Conservation (phyloP, 1,284 basidiomycete genomes). For the Boletus semigastroideus region DNA sequence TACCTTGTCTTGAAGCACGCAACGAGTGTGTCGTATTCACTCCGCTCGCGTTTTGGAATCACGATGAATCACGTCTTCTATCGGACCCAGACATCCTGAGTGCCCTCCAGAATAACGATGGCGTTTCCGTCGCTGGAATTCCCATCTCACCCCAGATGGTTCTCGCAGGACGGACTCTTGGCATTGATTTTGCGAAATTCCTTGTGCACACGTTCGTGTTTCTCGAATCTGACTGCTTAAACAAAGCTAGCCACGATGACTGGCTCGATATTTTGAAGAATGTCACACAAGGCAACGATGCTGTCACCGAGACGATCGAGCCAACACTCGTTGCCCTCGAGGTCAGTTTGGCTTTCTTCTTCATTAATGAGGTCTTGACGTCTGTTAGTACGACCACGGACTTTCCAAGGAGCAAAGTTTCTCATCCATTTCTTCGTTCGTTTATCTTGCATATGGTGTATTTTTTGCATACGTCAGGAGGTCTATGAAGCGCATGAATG, state of each 20-base stretch:
- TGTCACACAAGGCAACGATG: constrained; percentile 41
- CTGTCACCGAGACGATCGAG: constrained; percentile 51
- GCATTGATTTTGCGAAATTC: constrained; percentile 64
- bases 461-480: constrained; percentile 79
- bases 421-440: constrained; percentile 66
- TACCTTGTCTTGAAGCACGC: constrained; percentile 48
- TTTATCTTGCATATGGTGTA: constrained; percentile 78
- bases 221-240: constrained; percentile 66
- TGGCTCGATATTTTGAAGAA: constrained; percentile 62
- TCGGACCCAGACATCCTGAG: constrained; percentile 57
- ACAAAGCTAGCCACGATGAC: constrained; percentile 55
- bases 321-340: constrained; percentile 69
- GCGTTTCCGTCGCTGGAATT: constrained; percentile 58
- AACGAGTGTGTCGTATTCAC: constrained; percentile 66
- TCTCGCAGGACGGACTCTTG: constrained; percentile 60
- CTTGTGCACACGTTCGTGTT: constrained; percentile 80
- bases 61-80: constrained; percentile 52
- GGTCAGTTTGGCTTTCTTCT: constrained; percentile 41
- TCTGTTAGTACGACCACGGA: constrained; percentile 51
- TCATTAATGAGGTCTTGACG: constrained; percentile 6
- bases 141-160: constrained; percentile 72
- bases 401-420: constrained; percentile 43
- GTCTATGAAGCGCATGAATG: constrained; percentile 77
- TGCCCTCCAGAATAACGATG: constrained; percentile 52
- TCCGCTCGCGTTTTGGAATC: constrained; percentile 72